A percentile compares a stretch with the other conserved stretches of the same genome.
Conservation (phyloP, 306 rosid genomes). For the Chamaecrista fasciculata region DNA sequence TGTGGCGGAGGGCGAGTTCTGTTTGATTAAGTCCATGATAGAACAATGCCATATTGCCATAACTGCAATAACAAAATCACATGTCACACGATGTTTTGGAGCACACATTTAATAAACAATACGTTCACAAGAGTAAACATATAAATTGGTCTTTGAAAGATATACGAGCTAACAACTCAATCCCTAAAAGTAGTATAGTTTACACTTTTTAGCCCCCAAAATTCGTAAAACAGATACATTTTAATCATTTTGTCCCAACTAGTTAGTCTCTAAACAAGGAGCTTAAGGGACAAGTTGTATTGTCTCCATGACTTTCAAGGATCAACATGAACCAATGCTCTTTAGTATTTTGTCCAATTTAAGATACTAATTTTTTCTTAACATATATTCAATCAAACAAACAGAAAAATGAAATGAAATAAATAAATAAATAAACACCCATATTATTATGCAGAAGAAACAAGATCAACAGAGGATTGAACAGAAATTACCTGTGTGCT, state of each 20-base stretch:
- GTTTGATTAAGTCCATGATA: conserved; percentile 95
- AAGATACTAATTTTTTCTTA: not conserved
- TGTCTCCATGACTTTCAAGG: too few species aligned
- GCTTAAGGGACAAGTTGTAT: too few species aligned
- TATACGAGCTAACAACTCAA: too few species aligned
- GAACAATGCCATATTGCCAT: conserved; percentile 98
- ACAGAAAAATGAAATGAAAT: conserved; percentile 14
- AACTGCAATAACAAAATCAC: conserved; percentile 53
- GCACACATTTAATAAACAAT: not conserved
- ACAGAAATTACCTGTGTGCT: conserved; percentile 76
- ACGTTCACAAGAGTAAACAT: too few species aligned
- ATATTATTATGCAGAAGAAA: conserved; percentile 14
- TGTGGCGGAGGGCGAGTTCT: conserved; percentile 91
- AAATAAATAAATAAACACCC: conserved; percentile 8
- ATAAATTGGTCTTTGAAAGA: too few species aligned
- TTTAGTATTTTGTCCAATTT: not conserved
- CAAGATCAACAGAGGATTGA: not conserved
- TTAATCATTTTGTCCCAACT: too few species aligned
- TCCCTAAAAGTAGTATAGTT: too few species aligned
- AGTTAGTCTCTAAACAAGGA: too few species aligned
- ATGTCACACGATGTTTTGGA: conserved; percentile 25
- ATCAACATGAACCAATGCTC: too few species aligned
- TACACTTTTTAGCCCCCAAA: too few species aligned
- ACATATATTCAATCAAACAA: not conserved
- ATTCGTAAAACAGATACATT: too few species aligned